Evolutionary conservation across 106 monocot genomes (phyloP), one percentile per base, ranked within the genome.

Genomic region (Dendrobium nobile): DNA sequence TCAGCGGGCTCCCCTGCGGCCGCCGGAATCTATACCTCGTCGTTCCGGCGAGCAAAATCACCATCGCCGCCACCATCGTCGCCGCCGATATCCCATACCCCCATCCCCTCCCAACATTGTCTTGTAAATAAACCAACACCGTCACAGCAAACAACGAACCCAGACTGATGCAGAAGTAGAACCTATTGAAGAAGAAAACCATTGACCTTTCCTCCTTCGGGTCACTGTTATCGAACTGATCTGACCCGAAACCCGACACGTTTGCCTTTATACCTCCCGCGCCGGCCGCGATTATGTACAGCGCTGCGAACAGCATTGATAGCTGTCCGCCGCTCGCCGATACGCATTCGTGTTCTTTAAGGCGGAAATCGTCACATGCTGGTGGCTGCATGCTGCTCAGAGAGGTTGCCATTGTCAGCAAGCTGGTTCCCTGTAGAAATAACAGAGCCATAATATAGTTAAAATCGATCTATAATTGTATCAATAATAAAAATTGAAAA

Each of bases 241-340:
- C 91, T 1, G 91, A 87, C 1, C 91, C 91, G 41, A 91, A 91
- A 17, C 91, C 91, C 27, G 91, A 91, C n/a, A 88, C 87, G 79
- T 89, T 91, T 9, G 92, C 85, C 85, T 95, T 95, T 42, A 95
- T 81, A 73, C 92, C 90, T 1, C 95, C 95, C 18, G 76, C 87
- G 27, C 95, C 95, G 1, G 89, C 79, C 4, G 95, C 95, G 24
- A 89, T 85, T n/a, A 79, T 84, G 87, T 95, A 93, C 73, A 95
- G 93, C 4, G 93, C 47, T 8, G 78, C 86, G 79, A 86, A 91
- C 67, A 93, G 85, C 55, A 95, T 59, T 17, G 85, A 86, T 64
- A 89, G 77, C 77, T 95, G 95, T 10, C 73, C 37, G 17, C 86
- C 88, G 75, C 37, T 88, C 45, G 95, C 90, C 48, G 44, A 20